Conservation (phyloP, 768 basidiomycete genomes). For the Inosperma sp. region DNA sequence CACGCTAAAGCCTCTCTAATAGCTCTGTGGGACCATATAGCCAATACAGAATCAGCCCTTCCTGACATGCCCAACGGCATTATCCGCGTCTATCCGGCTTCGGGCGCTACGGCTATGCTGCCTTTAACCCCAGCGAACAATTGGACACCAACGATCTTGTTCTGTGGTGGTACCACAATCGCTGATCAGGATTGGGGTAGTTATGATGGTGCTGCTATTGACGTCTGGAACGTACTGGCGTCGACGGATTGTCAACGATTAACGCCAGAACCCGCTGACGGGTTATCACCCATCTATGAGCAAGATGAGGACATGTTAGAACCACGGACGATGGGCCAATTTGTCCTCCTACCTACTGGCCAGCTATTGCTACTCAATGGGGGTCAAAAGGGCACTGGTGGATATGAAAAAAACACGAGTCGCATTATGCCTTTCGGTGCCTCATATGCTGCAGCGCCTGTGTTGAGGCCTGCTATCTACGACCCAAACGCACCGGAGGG, state of each 20-base stretch:
- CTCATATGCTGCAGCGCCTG: constrained; percentile 75
- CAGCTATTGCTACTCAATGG: too few relatives aligned
- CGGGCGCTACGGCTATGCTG: too few relatives aligned
- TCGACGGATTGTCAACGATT: constrained; percentile 75
- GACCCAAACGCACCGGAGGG: constrained; percentile 71
- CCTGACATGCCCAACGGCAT: constrained; percentile 72
- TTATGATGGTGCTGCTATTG: constrained; percentile 57
- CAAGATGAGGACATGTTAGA: constrained; percentile 79
- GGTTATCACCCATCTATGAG: constrained; percentile 52
- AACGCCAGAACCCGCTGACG: constrained; percentile 76
- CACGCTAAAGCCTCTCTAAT: too few relatives aligned
- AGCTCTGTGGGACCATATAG: constrained; percentile 33
- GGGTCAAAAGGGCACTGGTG: too few relatives aligned
- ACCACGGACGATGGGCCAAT: too few relatives aligned
- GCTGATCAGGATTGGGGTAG: too few relatives aligned
- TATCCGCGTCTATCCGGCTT: constrained; percentile 78
- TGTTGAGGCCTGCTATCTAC: constrained; percentile 74
- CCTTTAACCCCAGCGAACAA: constrained; percentile 86
- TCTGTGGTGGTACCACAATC: too few relatives aligned
- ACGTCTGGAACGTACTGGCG: constrained; percentile 69
- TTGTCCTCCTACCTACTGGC: too few relatives aligned
- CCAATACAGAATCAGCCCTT: constrained; percentile 55
- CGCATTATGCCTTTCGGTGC: constrained; percentile 60
- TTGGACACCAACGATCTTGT: constrained; percentile 78
- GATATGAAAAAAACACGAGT: too few relatives aligned